Base-by-base conservation (phyloP, 176 grass and related monocot species). In the Alopecurus myosuroides region DNA sequence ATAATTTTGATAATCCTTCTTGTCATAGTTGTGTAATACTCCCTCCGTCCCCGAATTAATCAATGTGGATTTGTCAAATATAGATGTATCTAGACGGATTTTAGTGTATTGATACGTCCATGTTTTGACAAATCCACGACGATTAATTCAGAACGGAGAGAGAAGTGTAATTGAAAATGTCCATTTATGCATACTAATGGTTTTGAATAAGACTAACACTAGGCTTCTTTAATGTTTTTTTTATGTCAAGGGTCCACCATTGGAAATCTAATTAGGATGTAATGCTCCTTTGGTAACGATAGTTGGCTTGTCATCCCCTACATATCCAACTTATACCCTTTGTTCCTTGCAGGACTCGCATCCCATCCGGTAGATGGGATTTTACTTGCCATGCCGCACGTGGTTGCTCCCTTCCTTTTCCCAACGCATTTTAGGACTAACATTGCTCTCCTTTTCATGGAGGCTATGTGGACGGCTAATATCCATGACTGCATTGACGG, bases 351-450 rank as follows among this genome's bases (percentile, higher is more conserved):
- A 98, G 96, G 96, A 78, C 85, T 98, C 26, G 91, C 96, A 2
- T 95, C 95, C 76, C 91, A 98, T 87, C 96, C 96, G 17, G 29
- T 98, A 88, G 96, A 98, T 42, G 96, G 96, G 56, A 94, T 98
- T 76, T 78, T 98, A 70, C 91, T 92, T 50, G 96, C 91, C 37
- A 75, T 92, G 78, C 91, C 96, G 1, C 93, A 98, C 33, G 91
- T 95, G 62, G 72, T 98, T 65, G 93, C 91, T 10, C 87, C 95
- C 57, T 92, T 95, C 78, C 23, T 98, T 48, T 22, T 85, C 33
- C 97, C 83, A n/a, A 90, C 80, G 3, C 97, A 98, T 58, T 94
- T 94, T 28, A 87, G 79, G 33, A 95, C 89, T 13, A 89, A 91
- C 68, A 85, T 98, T 20, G 75, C 49, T 62, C 77, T 93, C 10